Evolutionary conservation across 129 eudicot species (phyloP).

Genomic region (Cynara cardunculus): DNA sequence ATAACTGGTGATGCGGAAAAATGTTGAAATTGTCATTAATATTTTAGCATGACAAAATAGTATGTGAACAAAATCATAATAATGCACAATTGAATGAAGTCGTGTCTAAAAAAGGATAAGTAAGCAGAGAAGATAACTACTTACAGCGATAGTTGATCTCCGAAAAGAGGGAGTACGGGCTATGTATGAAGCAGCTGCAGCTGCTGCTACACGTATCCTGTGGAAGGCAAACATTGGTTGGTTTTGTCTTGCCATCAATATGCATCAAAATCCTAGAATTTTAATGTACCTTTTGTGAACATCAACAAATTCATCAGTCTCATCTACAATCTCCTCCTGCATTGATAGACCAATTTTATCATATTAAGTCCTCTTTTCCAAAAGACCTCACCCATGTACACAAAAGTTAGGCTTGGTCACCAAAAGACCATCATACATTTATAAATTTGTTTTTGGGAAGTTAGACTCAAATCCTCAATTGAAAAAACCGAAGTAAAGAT

Average conservation of each 20-base stretch:
- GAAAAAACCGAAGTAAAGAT: neutral
- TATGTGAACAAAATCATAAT: no score
- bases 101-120: neutral
- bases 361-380: neutral
- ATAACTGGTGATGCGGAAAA: neutral
- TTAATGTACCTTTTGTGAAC: slow-evolving; percentile 77
- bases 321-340: slow-evolving; percentile 99
- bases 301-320: slow-evolving; percentile 96
- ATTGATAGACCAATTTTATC: slow-evolving; percentile 11
- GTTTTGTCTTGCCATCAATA: neutral
- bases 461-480: neutral
- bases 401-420: neutral
- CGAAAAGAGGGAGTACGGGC: slow-evolving; percentile 96
- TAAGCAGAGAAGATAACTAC: slow-evolving; percentile 20
- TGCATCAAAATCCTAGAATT: neutral
- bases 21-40: neutral
- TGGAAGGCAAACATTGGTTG: slow-evolving; percentile 9
- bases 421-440: neutral
- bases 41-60: no score
- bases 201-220: slow-evolving; percentile 97
- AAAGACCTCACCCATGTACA: no score
- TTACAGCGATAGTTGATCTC: slow-evolving; percentile 69
- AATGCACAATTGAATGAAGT: slow-evolving; percentile 1
- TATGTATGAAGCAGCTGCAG: slow-evolving; percentile 89
- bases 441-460: no score